Percentiles rank a stretch among this genome's conserved stretches.
These are phyloP conservation scores for Geoglossum cookeanum DNA, from an alignment of 2,329 filamentous ascomycete species.

Conservation along the genomic window DNA sequence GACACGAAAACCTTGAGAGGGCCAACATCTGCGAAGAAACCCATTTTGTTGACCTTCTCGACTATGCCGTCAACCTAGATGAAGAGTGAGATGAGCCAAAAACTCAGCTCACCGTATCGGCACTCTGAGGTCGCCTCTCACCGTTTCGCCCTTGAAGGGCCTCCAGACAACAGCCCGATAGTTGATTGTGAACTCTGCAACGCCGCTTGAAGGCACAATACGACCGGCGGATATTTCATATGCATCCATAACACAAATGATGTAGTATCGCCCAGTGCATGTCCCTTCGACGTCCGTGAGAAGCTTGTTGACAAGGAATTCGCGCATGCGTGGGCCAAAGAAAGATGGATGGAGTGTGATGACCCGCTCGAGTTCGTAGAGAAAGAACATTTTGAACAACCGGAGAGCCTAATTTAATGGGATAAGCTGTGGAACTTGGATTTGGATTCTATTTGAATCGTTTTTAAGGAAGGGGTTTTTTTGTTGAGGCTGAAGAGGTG, in stretches of 20 bases:
- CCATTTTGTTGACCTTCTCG: constrained; percentile 74
- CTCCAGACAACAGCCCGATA: constrained; percentile 96
- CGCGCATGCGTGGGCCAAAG: constrained; percentile 84
- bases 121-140: constrained; percentile 27
- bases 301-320: constrained; percentile 75
- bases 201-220: constrained; percentile 75
- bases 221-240: constrained; percentile 87
- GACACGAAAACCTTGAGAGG: constrained; percentile 64
- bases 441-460: not conserved
- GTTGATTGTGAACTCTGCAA: constrained; percentile 85
- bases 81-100: not conserved
- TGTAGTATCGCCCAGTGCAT: constrained; percentile 89
- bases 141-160: constrained; percentile 94
- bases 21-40: constrained; percentile 74
- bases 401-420: not conserved
- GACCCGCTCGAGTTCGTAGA: constrained; percentile 87
- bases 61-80: constrained; percentile 80
- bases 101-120: constrained; percentile 2
- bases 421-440: not conserved
- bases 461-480: not conserved
- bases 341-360: constrained; percentile 94
- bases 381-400: constrained; percentile 66
- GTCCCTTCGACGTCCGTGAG: constrained; percentile 88
- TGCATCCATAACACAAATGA: constrained; percentile 94
- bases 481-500: not conserved